phyloP scores from a whole-genome alignment of 768 basidiomycete species.

The Panellus pusillus region DNA sequence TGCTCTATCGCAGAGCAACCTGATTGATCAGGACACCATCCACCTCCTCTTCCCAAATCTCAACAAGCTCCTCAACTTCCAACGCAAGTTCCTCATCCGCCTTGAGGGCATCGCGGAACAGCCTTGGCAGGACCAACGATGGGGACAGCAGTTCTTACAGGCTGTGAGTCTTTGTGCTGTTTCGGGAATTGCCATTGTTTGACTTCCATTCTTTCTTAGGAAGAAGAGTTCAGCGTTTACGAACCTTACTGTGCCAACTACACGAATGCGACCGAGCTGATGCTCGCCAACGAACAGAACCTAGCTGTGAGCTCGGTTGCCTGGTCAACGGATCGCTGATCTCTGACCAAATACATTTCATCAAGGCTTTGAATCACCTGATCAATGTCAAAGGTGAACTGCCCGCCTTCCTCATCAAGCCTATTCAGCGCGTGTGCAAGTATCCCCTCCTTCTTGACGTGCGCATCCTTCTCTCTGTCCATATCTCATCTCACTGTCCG shows the following conservation, averaged over 20 bases:
- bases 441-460: slow-evolving; percentile 94
- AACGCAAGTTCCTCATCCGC: slow-evolving; percentile 89
- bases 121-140: slow-evolving; percentile 81
- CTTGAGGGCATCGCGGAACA: slow-evolving; percentile 84
- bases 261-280: slow-evolving; percentile 80
- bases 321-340: slow-evolving; percentile 27
- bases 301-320: slow-evolving; percentile 64
- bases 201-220: slow-evolving; percentile 52
- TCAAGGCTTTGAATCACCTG: slow-evolving; percentile 75
- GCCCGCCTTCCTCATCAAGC: slow-evolving; percentile 96
- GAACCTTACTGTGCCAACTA: slow-evolving; percentile 98
- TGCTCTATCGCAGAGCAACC: slow-evolving; percentile 75
- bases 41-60: slow-evolving; percentile 95
- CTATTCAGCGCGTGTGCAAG: slow-evolving; percentile 97
- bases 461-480: slow-evolving; percentile 31
- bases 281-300: slow-evolving; percentile 83
- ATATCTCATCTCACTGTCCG: slow-evolving; percentile 14
- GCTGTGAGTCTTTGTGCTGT: slow-evolving; percentile 62
- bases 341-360: slow-evolving; percentile 42
- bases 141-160: slow-evolving; percentile 84
- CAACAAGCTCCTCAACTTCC: slow-evolving; percentile 94
- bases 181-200: slow-evolving; percentile 45
- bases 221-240: slow-evolving; percentile 94
- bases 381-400: slow-evolving; percentile 92
- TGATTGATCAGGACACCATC: slow-evolving; percentile 92